These are phyloP conservation scores for Cryptococcus sp. DNA, from an alignment of 1,284 basidiomycete species.

Conservation along the genomic window DNA sequence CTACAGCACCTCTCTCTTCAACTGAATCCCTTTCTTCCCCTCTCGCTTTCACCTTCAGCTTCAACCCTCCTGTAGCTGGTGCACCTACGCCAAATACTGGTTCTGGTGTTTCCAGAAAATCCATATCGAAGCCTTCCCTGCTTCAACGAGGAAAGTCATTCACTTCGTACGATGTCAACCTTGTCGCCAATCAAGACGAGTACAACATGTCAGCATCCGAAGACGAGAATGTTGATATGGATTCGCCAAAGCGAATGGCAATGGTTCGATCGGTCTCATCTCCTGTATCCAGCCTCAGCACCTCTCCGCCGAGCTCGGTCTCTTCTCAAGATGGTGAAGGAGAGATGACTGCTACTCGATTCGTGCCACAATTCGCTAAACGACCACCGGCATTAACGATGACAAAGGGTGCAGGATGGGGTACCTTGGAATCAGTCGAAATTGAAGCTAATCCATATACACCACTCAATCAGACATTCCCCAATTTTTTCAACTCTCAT, in stretches of 20 bases:
- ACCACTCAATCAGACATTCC: slow-evolving; percentile 11
- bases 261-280: neutral
- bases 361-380: neutral
- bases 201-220: neutral
- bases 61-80: slow-evolving; percentile 6
- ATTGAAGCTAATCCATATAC: slow-evolving; percentile 8
- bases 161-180: slow-evolving; percentile 26
- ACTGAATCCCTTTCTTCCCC: slow-evolving; percentile 25
- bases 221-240: neutral
- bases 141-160: slow-evolving; percentile 38
- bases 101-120: neutral
- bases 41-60: slow-evolving; percentile 24
- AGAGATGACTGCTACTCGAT: neutral
- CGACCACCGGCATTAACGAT: neutral
- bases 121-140: slow-evolving; percentile 18
- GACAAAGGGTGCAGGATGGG: neutral
- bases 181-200: neutral
- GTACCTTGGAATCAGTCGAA: neutral
- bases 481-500: neutral
- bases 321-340: neutral
- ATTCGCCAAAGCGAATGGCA: neutral
- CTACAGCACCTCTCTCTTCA: slow-evolving; percentile 12
- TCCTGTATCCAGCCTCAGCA: slow-evolving; percentile 3
- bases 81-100: neutral
- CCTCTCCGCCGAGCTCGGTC: slow-evolving; percentile 5